These are phyloP conservation scores for Talaromyces sp. DNA, from an alignment of 2,329 filamentous ascomycete species.

Conservation along the genomic window DNA sequence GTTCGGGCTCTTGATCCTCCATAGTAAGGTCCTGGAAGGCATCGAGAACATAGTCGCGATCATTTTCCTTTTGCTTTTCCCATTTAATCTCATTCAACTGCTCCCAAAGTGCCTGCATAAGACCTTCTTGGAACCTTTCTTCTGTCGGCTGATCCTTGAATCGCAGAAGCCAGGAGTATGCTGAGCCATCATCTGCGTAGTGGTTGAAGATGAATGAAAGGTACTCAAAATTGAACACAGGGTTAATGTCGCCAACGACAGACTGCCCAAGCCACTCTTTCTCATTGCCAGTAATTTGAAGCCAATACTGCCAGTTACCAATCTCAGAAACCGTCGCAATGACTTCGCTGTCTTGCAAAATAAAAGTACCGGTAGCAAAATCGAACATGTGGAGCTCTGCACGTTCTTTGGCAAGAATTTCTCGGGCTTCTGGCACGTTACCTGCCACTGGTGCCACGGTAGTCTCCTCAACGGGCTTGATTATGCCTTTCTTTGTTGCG, in stretches of 20 bases:
- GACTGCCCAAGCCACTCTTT: slow-evolving; percentile 83
- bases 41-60: slow-evolving; percentile 90
- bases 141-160: slow-evolving; percentile 80
- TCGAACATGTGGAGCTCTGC: slow-evolving; percentile 94
- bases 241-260: slow-evolving; percentile 87
- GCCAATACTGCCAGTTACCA: slow-evolving; percentile 92
- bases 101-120: slow-evolving; percentile 97
- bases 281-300: slow-evolving; percentile 74
- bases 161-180: slow-evolving; percentile 90
- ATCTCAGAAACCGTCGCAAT: slow-evolving; percentile 78
- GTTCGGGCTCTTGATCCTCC: slow-evolving; percentile 66
- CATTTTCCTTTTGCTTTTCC: slow-evolving; percentile 86
- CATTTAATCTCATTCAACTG: slow-evolving; percentile 92
- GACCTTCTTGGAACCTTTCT: slow-evolving; percentile 84
- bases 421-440: slow-evolving; percentile 63
- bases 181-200: slow-evolving; percentile 80
- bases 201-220: slow-evolving; percentile 99
- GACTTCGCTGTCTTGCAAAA: slow-evolving; percentile 71
- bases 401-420: slow-evolving; percentile 69
- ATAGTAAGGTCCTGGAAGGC: slow-evolving; percentile 93
- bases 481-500: slow-evolving; percentile 39
- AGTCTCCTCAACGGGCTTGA: slow-evolving; percentile 42
- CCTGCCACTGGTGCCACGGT: slow-evolving; percentile 60
- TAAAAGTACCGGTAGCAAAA: slow-evolving; percentile 79
- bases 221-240: slow-evolving; percentile 98